A percentile compares a stretch with the other conserved stretches of the same genome.
Conservation (phyloP, 2,329 filamentous ascomycete genomes). For the Sarocladiaceae sp. region DNA sequence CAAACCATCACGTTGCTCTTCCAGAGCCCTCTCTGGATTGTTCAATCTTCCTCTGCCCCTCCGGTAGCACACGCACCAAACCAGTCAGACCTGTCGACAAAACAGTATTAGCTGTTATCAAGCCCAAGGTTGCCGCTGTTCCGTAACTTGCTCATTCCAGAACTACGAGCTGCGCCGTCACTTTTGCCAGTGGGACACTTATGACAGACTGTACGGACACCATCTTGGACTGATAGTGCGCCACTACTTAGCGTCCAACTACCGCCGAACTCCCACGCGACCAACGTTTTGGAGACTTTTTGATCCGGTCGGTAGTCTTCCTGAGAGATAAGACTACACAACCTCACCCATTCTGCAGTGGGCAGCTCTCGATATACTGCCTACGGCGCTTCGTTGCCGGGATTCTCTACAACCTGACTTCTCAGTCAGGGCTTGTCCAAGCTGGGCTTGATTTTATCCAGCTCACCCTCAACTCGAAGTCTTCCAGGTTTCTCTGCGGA, state of each 20-base stretch:
- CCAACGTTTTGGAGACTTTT: background rate
- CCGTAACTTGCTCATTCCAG: background rate
- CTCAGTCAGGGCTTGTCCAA: too few species aligned
- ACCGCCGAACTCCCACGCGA: background rate
- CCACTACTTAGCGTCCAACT: background rate
- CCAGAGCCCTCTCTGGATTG: background rate
- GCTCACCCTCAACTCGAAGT: too few species aligned
- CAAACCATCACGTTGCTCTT: too few species aligned
- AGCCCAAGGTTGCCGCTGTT: background rate
- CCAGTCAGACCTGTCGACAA: background rate
- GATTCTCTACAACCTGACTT: too few species aligned
- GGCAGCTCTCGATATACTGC: too few species aligned
- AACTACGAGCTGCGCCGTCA: background rate
- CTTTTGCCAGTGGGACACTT: too few species aligned
- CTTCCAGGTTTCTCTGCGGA: too few species aligned
- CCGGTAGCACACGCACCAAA: too few species aligned
- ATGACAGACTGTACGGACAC: background rate
- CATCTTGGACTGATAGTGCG: background rate
- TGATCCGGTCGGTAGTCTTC: background rate
- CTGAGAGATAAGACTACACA: background rate
- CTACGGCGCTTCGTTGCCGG: too few species aligned
- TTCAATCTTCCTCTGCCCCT: too few species aligned
- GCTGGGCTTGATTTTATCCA: too few species aligned
- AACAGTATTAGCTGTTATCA: conserved; percentile 8
- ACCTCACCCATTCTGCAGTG: background rate